Evolutionary conservation across 352 stramenopile species (phyloP).

Genomic region (Phytophthora quininea): DNA sequence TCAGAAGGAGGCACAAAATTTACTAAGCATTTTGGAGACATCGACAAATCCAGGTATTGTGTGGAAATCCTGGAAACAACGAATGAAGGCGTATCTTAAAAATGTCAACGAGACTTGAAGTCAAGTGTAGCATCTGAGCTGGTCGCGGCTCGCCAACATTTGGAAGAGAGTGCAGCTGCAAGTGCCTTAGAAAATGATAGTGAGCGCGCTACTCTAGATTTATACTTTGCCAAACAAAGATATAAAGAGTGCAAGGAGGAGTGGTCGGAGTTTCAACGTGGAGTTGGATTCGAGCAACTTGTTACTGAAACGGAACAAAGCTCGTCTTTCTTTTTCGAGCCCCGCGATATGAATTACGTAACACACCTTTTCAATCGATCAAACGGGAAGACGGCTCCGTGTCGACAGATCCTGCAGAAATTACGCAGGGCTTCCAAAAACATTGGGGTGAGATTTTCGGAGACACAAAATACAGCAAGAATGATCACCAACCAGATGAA

Average conservation of each 20-base stretch:
- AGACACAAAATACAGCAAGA: no score
- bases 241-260: neutral
- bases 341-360: no score
- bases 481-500: no score
- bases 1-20: neutral
- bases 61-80: slow-evolving; percentile 5
- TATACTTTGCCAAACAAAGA: slow-evolving; percentile 2
- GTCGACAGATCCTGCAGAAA: no score
- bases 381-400: no score
- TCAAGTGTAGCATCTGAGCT: neutral
- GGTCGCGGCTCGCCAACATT: neutral
- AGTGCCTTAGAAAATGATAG: neutral
- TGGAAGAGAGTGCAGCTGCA: slow-evolving; percentile 2
- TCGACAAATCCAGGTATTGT: slow-evolving; percentile 5
- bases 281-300: no score
- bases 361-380: no score
- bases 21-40: neutral
- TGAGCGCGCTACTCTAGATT: neutral
- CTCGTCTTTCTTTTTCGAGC: no score
- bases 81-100: slow-evolving; percentile 7
- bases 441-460: no score
- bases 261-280: no score
- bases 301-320: no score
- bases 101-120: slow-evolving; percentile 2
- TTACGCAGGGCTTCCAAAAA: no score